These are phyloP conservation scores for Stipa capillata DNA, from an alignment of 176 grass and related monocot genomes.

Conservation along the genomic window DNA sequence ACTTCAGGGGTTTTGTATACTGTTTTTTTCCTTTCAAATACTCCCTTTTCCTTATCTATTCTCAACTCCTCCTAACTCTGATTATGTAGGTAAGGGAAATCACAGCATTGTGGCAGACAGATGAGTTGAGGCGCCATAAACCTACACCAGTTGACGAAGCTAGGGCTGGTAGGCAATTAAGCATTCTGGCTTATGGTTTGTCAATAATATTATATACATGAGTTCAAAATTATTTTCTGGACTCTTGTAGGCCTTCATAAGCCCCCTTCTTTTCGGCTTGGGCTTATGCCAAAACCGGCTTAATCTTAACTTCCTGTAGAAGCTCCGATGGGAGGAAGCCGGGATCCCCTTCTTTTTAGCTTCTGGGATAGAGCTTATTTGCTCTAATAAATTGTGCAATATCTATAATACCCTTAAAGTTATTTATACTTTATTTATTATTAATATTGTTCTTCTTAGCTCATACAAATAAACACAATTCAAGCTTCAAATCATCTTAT, in stretches of 20 bases:
- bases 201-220: neutral
- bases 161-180: conserved; percentile 53
- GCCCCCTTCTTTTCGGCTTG: too few relatives aligned
- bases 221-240: neutral
- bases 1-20: conserved; percentile 6
- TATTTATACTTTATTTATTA: too few relatives aligned
- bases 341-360: too few relatives aligned
- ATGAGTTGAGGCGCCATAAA: conserved; percentile 91
- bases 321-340: too few relatives aligned
- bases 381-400: too few relatives aligned
- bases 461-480: too few relatives aligned
- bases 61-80: neutral
- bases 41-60: neutral
- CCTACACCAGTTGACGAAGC: conserved; percentile 98
- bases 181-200: neutral
- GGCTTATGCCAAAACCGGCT: too few relatives aligned
- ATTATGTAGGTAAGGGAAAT: conserved; percentile 71
- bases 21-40: neutral
- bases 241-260: conserved; percentile 56
- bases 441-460: too few relatives aligned
- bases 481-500: too few relatives aligned
- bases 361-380: too few relatives aligned
- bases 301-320: too few relatives aligned
- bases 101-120: conserved; percentile 88
- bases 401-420: too few relatives aligned